Conservation (phyloP, 805 yeast species). For the Monosporozyma yasuniensis region DNA sequence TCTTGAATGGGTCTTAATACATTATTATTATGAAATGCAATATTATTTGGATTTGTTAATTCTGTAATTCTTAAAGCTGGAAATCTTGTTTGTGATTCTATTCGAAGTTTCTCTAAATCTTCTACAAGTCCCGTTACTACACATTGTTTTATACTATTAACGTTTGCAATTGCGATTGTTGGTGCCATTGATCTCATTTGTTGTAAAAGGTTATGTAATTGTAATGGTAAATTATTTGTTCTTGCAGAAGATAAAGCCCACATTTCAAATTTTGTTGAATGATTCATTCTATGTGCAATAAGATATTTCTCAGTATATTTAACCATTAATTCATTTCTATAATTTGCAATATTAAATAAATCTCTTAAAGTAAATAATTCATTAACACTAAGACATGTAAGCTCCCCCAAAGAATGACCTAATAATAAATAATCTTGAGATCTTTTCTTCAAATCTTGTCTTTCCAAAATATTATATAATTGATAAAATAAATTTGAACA, state of each 20-base stretch:
- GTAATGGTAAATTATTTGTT: slow-evolving; percentile 19
- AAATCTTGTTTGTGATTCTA: slow-evolving; percentile 16
- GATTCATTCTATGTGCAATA: slow-evolving; percentile 18
- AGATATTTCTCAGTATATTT: slow-evolving; percentile 23
- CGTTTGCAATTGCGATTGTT: slow-evolving; percentile 26
- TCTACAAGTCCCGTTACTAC: slow-evolving; percentile 27
- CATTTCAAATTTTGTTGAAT: slow-evolving; percentile 22
- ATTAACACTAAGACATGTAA: slow-evolving; percentile 25
- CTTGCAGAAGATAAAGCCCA: slow-evolving; percentile 29
- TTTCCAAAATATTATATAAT: slow-evolving; percentile 9
- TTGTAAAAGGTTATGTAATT: slow-evolving; percentile 14
- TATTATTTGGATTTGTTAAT: slow-evolving; percentile 25
- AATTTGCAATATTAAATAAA: slow-evolving; percentile 26
- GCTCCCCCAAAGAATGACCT: slow-evolving; percentile 32
- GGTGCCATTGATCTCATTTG: slow-evolving; percentile 10
- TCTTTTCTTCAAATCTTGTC: background rate
- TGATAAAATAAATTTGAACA: slow-evolving; percentile 25
- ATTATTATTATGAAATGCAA: slow-evolving; percentile 29
- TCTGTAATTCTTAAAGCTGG: slow-evolving; percentile 22
- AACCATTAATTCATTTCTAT: slow-evolving; percentile 29
- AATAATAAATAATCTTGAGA: slow-evolving; percentile 9
- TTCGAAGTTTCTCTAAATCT: slow-evolving; percentile 21
- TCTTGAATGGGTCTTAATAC: slow-evolving; percentile 27
- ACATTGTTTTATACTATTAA: slow-evolving; percentile 26
- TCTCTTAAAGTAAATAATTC: slow-evolving; percentile 21